A percentile compares a stretch with the other conserved stretches of the same genome.
These are phyloP conservation scores for Auricularia heimuer DNA, from an alignment of 768 basidiomycete species.

Conservation along the genomic window DNA sequence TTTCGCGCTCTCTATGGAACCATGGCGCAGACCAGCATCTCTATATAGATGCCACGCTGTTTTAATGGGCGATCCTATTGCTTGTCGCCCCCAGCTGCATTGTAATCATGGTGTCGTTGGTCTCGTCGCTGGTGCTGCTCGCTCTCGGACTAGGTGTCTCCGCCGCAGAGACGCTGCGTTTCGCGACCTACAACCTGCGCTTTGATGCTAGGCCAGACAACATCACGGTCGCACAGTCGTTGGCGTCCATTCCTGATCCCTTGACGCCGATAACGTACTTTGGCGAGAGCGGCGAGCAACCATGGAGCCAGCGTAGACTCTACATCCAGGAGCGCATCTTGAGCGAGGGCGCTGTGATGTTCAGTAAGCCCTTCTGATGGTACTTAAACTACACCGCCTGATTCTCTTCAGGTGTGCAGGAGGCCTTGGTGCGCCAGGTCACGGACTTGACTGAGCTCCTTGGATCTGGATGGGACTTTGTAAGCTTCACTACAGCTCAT, in stretches of 20 bases:
- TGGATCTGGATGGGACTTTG: conserved; percentile 45
- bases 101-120: no score
- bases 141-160: no score
- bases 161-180: conserved; percentile 16
- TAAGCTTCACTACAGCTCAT: conserved; percentile 15
- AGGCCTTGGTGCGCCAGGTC: conserved; percentile 48
- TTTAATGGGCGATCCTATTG: no score
- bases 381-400: no score
- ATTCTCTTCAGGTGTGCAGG: conserved; percentile 27
- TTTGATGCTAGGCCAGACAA: conserved; percentile 43
- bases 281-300: conserved; percentile 32
- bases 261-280: conserved; percentile 21
- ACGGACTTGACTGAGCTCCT: conserved; percentile 44
- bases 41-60: no score
- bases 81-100: no score
- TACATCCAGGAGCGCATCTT: conserved; percentile 38
- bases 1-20: no score
- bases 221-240: conserved; percentile 37
- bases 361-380: conserved; percentile 14
- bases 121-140: no score
- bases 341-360: conserved; percentile 29
- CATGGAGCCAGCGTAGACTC: conserved; percentile 44
- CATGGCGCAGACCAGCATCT: no score
- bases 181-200: conserved; percentile 44
- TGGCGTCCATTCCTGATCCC: conserved; percentile 35